Evolutionary conservation across 202 grass and related monocot species (phyloP).

Genomic region (Setaria italica): DNA sequence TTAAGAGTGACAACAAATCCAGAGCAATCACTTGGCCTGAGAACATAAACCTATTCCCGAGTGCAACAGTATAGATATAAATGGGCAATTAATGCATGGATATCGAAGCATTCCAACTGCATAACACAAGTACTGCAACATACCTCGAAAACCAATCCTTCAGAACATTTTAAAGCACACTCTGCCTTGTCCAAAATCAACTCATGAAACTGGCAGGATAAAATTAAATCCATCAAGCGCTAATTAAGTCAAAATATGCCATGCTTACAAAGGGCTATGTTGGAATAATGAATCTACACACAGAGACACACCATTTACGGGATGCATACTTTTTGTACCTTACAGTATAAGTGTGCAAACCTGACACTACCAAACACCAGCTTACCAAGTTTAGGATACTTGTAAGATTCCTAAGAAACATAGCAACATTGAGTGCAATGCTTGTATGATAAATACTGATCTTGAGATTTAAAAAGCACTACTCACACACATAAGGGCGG

Average conservation of each 20-base stretch:
- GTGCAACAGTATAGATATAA: background rate
- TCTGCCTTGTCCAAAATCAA: constrained; percentile 14
- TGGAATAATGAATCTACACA: background rate
- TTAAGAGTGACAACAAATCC: background rate
- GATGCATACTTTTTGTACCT: background rate
- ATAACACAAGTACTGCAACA: background rate
- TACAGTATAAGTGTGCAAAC: background rate
- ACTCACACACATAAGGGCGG: too few relatives aligned
- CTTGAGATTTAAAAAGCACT: too few relatives aligned
- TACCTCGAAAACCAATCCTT: background rate
- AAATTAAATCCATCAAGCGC: background rate
- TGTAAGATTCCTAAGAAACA: too few relatives aligned
- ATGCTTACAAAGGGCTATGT: background rate
- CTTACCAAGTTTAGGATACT: too few relatives aligned
- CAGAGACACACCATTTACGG: background rate
- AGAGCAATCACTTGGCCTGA: constrained; percentile 15
- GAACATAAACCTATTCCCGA: background rate
- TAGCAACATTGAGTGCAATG: too few relatives aligned
- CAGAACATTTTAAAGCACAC: background rate
- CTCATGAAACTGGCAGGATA: constrained; percentile 11
- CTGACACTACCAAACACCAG: background rate
- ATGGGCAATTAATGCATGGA: background rate
- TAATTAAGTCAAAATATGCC: background rate
- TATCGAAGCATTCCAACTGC: background rate
- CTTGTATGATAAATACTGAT: too few relatives aligned